Conservation (phyloP, 768 basidiomycete genomes). For the Mycena venus region DNA sequence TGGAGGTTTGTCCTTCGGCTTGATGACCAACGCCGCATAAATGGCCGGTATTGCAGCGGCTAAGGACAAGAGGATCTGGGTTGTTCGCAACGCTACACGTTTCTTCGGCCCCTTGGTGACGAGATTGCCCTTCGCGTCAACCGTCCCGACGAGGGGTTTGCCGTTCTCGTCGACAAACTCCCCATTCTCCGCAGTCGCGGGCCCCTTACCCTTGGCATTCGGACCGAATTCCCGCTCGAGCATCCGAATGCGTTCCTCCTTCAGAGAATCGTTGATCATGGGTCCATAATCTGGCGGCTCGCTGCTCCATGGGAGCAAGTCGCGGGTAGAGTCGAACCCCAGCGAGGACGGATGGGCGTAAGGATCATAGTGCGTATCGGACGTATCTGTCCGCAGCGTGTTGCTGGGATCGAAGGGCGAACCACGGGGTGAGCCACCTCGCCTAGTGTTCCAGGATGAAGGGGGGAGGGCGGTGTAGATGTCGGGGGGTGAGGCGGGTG, state of each 20-base stretch:
- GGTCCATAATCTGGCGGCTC: slow-evolving; percentile 60
- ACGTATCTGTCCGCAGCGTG: slow-evolving; percentile 34
- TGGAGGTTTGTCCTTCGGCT: slow-evolving; percentile 63
- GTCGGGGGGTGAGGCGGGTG: slow-evolving; percentile 43
- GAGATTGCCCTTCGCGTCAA: slow-evolving; percentile 68
- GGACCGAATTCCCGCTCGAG: slow-evolving; percentile 76
- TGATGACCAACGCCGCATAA: slow-evolving; percentile 75
- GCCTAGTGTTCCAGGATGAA: slow-evolving; percentile 34
- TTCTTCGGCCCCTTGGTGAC: slow-evolving; percentile 76
- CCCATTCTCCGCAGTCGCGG: slow-evolving; percentile 34
- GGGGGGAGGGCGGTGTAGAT: slow-evolving; percentile 37
- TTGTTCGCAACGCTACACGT: slow-evolving; percentile 60
- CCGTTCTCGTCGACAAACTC: slow-evolving; percentile 59
- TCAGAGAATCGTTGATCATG: slow-evolving; percentile 62
- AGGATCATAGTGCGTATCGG: slow-evolving; percentile 44
- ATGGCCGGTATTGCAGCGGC: slow-evolving; percentile 68
- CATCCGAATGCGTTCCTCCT: slow-evolving; percentile 80
- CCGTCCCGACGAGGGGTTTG: slow-evolving; percentile 68
- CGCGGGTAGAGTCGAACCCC: slow-evolving; percentile 57
- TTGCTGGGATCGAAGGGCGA: slow-evolving; percentile 49
- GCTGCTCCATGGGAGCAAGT: slow-evolving; percentile 66
- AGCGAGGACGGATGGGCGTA: slow-evolving; percentile 50
- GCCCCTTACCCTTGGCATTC: slow-evolving; percentile 47
- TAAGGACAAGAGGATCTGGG: slow-evolving; percentile 65
- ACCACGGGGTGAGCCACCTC: slow-evolving; percentile 24